These are phyloP conservation scores for Kockiozyma suomiensis DNA, from an alignment of 805 yeast genomes.

Conservation along the genomic window DNA sequence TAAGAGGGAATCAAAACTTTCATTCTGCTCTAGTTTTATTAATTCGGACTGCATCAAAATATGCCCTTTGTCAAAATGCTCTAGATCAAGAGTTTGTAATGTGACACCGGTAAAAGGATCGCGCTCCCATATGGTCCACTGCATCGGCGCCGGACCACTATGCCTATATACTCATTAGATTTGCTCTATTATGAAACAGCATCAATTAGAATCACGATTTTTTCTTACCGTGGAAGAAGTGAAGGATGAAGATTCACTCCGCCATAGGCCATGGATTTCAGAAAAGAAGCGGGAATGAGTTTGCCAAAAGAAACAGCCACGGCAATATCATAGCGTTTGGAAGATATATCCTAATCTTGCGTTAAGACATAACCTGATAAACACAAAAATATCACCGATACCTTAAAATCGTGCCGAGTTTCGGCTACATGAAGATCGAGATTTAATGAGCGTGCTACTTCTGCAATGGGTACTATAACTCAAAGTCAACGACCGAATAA, in stretches of 20 bases:
- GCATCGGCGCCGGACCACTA: conserved; percentile 90
- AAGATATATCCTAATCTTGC: background rate
- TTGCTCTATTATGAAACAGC: no score
- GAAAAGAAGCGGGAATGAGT: conserved; percentile 67
- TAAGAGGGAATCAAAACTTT: conserved; percentile 52
- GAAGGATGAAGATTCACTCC: conserved; percentile 95
- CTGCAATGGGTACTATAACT: conserved; percentile 20
- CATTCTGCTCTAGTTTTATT: conserved; percentile 47
- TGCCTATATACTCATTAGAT: conserved; percentile 41
- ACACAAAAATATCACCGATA: no score
- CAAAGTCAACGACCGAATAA: conserved; percentile 19
- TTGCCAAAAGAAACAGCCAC: conserved; percentile 93
- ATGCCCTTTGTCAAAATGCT: conserved; percentile 78
- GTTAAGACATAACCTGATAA: no score
- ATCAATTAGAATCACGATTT: background rate
- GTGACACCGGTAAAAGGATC: conserved; percentile 77
- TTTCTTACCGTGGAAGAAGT: conserved; percentile 59
- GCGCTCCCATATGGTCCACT: conserved; percentile 67
- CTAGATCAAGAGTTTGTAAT: conserved; percentile 86
- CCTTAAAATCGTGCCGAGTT: conserved; percentile 45
- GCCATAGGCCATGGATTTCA: conserved; percentile 55
- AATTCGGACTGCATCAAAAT: conserved; percentile 61
- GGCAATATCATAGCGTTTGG: conserved; percentile 56
- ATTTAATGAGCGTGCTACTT: conserved; percentile 11
- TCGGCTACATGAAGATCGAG: conserved; percentile 58